Percentiles rank a stretch among this genome's conserved stretches.
These are phyloP conservation scores for Debaryomyces castellii DNA, from an alignment of 805 yeast genomes.

Conservation along the genomic window DNA sequence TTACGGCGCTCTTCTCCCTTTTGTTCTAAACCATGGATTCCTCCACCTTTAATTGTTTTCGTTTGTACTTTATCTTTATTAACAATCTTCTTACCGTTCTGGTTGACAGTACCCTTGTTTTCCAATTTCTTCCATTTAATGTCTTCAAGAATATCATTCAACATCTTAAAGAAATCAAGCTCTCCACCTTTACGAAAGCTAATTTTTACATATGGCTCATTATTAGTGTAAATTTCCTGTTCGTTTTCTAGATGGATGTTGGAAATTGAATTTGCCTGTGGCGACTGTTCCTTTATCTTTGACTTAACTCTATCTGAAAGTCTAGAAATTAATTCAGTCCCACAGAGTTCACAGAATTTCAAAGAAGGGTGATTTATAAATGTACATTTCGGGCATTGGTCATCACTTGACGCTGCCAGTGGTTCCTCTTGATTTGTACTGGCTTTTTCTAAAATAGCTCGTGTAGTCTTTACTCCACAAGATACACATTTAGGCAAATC, in stretches of 20 bases:
- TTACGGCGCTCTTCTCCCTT: constrained; percentile 53
- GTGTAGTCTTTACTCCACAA: constrained; percentile 35
- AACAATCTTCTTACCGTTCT: constrained; percentile 29
- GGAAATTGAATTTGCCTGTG: constrained; percentile 9
- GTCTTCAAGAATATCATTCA: constrained; percentile 42
- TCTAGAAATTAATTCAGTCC: constrained; percentile 39
- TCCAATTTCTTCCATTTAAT: constrained; percentile 48
- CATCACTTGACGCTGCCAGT: constrained; percentile 10
- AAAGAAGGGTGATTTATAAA: constrained; percentile 82
- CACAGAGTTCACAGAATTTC: constrained; percentile 84
- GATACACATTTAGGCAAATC: constrained; percentile 35
- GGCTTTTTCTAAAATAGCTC: constrained; percentile 5
- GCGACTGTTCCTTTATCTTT: not conserved
- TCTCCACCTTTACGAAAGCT: constrained; percentile 80
- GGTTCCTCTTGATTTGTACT: not conserved
- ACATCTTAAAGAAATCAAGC: constrained; percentile 46
- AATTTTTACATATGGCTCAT: constrained; percentile 51
- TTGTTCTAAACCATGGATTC: constrained; percentile 70
- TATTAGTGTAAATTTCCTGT: constrained; percentile 32
- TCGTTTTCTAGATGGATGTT: constrained; percentile 26
- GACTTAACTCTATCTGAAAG: constrained; percentile 9
- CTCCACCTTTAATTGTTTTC: constrained; percentile 35
- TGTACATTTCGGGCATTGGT: constrained; percentile 62
- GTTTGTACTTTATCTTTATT: constrained; percentile 3
- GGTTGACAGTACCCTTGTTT: constrained; percentile 34